Percentiles rank a stretch among this genome's conserved stretches.
Evolutionary conservation across 2,329 filamentous ascomycete genomes (phyloP).

Genomic region (Exophiala dermatitidis): DNA sequence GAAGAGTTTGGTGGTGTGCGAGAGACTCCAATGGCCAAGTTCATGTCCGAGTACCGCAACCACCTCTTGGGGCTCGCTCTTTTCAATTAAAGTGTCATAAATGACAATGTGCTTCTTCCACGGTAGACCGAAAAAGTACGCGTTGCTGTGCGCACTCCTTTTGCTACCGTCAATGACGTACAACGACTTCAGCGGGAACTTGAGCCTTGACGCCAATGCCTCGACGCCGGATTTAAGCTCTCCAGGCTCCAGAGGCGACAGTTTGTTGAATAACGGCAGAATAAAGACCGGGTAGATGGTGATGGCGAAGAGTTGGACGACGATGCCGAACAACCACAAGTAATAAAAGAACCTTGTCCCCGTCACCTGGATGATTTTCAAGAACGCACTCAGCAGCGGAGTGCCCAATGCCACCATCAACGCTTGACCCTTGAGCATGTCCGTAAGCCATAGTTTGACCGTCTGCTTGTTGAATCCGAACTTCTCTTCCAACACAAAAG

Average conservation of each 20-base stretch:
- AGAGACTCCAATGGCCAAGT: slow-evolving; percentile 92
- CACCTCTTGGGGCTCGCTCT: slow-evolving; percentile 85
- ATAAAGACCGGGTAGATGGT: slow-evolving; percentile 94
- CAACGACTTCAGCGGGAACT: slow-evolving; percentile 87
- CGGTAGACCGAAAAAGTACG: slow-evolving; percentile 92
- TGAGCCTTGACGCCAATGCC: slow-evolving; percentile 68
- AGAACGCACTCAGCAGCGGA: slow-evolving; percentile 83
- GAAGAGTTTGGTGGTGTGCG: slow-evolving; percentile 87
- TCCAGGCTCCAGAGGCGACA: slow-evolving; percentile 83
- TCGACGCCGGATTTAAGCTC: slow-evolving; percentile 84
- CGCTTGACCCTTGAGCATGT: slow-evolving; percentile 85
- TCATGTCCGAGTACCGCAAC: slow-evolving; percentile 93
- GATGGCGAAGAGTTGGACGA: slow-evolving; percentile 86
- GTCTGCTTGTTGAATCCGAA: slow-evolving; percentile 99
- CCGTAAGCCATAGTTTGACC: slow-evolving; percentile 73
- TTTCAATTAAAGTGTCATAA: slow-evolving; percentile 95
- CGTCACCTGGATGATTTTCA: slow-evolving; percentile 89
- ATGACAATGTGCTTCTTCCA: slow-evolving; percentile 99
- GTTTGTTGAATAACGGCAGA: slow-evolving; percentile 94
- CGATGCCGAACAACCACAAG: slow-evolving; percentile 86
- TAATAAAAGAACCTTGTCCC: slow-evolving; percentile 97
- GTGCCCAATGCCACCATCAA: slow-evolving; percentile 72
- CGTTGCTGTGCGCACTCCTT: slow-evolving; percentile 80
- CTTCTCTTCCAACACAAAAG: slow-evolving; percentile 90
- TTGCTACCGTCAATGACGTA: slow-evolving; percentile 93